Conservation (phyloP, 2,329 filamentous ascomycete species). For the Grosmannia huntii region DNA sequence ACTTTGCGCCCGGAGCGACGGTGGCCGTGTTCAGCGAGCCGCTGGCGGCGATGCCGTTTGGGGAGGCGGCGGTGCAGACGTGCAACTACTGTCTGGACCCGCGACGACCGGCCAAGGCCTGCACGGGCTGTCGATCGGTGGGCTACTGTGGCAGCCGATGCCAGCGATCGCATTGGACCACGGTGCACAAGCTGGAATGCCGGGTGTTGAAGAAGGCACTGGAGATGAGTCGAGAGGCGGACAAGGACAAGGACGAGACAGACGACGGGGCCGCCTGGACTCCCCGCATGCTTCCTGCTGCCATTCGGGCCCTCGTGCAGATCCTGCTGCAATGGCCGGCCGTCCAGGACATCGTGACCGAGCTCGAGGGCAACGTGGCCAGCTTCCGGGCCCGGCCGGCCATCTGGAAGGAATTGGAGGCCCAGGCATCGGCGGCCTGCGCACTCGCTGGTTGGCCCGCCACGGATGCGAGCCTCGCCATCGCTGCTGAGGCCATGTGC, state of each 20-base stretch:
- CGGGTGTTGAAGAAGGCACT: conserved; percentile 26
- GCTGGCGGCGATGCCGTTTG: conserved; percentile 34
- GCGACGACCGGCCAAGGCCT: conserved; percentile 20
- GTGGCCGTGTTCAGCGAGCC: conserved; percentile 32
- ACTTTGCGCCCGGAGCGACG: conserved; percentile 30
- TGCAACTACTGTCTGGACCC: conserved; percentile 37
- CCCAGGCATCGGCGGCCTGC: conserved; percentile 38
- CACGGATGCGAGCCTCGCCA: conserved; percentile 22
- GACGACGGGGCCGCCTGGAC: not conserved
- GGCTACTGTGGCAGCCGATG: conserved; percentile 42
- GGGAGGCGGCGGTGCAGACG: conserved; percentile 24
- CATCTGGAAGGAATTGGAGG: conserved; percentile 32
- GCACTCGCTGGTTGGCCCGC: conserved; percentile 29
- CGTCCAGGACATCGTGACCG: conserved; percentile 19
- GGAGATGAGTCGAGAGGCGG: conserved; percentile 9
- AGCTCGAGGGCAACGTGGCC: conserved; percentile 34
- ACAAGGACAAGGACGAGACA: conserved; percentile 7
- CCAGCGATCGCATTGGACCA: conserved; percentile 41
- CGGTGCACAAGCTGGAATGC: conserved; percentile 43
- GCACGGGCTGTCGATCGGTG: conserved; percentile 38
- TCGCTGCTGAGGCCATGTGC: conserved; percentile 36
- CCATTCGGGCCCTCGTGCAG: conserved; percentile 40
- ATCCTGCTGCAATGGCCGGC: conserved; percentile 27
- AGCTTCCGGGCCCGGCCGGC: conserved; percentile 21
- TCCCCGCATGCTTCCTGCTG: conserved; percentile 31